Evolutionary conservation across 495 filamentous ascomycete genomes (phyloP).

Genomic region (Aspergillus nidulans): DNA sequence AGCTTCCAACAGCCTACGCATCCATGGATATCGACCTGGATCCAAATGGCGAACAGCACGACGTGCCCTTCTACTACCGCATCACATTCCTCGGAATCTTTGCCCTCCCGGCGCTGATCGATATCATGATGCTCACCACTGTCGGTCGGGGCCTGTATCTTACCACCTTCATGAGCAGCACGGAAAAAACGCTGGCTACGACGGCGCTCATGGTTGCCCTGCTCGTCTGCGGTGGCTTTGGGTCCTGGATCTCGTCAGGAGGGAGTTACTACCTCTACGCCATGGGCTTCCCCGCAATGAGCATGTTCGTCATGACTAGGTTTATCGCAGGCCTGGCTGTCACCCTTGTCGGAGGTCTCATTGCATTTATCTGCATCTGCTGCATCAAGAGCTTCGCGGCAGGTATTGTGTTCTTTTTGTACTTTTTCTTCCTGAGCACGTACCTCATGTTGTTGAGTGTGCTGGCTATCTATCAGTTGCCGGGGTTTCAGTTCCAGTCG

Average conservation of each 20-base stretch:
- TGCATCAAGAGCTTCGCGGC: conserved; percentile 12
- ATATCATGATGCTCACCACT: conserved; percentile 15
- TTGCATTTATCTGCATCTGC: conserved; percentile 11
- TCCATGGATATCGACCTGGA: conserved; percentile 18
- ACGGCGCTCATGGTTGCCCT: conserved; percentile 16
- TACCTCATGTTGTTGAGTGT: conserved; percentile 14
- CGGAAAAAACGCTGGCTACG: conserved; percentile 14
- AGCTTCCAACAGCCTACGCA: conserved; percentile 15
- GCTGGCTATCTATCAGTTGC: conserved; percentile 13
- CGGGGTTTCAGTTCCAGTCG: conserved; percentile 14
- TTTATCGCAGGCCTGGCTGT: conserved; percentile 13
- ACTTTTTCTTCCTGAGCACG: conserved; percentile 16
- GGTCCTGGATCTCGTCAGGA: conserved; percentile 15
- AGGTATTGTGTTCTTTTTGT: conserved; percentile 15
- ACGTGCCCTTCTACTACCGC: conserved; percentile 6
- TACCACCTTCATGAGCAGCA: conserved; percentile 17
- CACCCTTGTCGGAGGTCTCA: conserved; percentile 8
- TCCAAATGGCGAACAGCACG: conserved; percentile 7
- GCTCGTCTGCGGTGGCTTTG: conserved; percentile 17
- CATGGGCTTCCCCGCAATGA: conserved; percentile 17
- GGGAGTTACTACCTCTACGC: conserved; percentile 18
- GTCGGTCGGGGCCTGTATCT: conserved; percentile 16
- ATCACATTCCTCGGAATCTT: conserved; percentile 16
- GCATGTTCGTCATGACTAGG: conserved; percentile 18
- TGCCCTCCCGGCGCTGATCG: conserved; percentile 13